Evolutionary conservation across 805 yeast genomes (phyloP).

Genomic region (Teunomyces pallodes): DNA sequence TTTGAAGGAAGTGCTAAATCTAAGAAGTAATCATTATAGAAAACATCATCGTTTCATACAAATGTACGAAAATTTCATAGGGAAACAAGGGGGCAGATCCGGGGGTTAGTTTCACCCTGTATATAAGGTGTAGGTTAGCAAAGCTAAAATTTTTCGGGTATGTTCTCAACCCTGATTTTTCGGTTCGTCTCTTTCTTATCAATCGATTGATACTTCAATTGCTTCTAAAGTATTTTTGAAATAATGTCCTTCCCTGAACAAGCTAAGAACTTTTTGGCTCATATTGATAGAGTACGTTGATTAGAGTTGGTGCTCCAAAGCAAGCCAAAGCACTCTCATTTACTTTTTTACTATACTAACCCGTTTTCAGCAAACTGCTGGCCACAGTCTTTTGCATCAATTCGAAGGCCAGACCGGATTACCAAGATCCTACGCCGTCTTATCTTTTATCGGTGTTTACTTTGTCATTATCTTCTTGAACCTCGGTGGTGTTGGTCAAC

Average conservation of each 20-base stretch:
- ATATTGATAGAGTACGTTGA: conserved; percentile 46
- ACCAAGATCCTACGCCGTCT: conserved; percentile 84
- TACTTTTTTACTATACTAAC: conserved; percentile 12
- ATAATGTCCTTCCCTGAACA: conserved; percentile 48
- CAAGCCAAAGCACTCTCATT: not conserved
- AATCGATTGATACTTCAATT: not conserved
- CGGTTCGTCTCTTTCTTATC: not conserved
- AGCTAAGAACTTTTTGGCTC: conserved; percentile 45
- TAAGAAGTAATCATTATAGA: conserved; percentile 24
- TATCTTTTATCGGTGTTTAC: conserved; percentile 64
- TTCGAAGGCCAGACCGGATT: conserved; percentile 45
- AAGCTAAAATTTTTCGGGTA: conserved; percentile 2
- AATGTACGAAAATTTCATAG: not conserved
- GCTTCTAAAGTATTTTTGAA: not conserved
- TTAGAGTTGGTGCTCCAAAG: not conserved
- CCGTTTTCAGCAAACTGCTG: conserved; percentile 26
- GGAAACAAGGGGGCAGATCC: not conserved
- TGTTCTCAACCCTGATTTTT: not conserved
- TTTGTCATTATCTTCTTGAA: conserved; percentile 80
- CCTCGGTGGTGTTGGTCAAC: conserved; percentile 92
- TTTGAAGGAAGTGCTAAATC: conserved; percentile 73
- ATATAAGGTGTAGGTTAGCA: not conserved
- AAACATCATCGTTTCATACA: not conserved
- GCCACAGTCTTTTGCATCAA: conserved; percentile 28
- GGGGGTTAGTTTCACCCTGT: conserved; percentile 1